Base-by-base conservation (phyloP, 768 basidiomycete genomes). In the Podaxis mareebaensis region DNA sequence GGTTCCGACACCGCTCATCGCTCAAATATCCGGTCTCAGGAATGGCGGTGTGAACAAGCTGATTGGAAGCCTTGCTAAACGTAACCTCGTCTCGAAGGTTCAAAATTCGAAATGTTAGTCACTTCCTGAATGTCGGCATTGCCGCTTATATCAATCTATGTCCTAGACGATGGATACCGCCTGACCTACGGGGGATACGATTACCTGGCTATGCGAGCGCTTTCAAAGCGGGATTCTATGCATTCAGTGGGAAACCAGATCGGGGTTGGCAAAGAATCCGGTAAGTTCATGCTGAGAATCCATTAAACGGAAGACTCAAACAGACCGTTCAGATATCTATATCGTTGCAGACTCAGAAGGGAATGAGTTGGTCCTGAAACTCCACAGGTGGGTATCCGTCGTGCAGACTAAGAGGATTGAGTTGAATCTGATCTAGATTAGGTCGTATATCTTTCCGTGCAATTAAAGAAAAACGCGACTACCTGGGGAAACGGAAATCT, bases 141-240 rank as follows among this genome's bases (percentile, higher is more conserved):
- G 57, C 56, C 64, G 46, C 67, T 53, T 53, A 44, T n/a, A 30
- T 54, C 48, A 33, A 48, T 58, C 33, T 30, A 36, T 20, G 64
- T 26, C 48, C 58, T 67, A 99, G 96, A 99, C 75, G 97, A 99
- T 69, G 97, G 97, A 15, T 99, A 96, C 74, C 85, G 97, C 48
- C 73, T 99, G 67, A 99, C 97, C 3, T 99, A 99, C 72, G 97
- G 97, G 39, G 97, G 97, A n/a, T 95, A 97, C 67, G 97, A 99
- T 70, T 99, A 88, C 73, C 83, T 99, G 26, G 94, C 97, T 24
- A 92, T 99, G 82, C 85, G 95, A 38, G 91, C 97, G 2, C 79
- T 99, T 73, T 95, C 93, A 1, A 95, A 95, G 73, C 79, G 96
- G 60, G 93, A 94, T 61, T 86, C 92, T 0, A 83, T 99, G 77